Conservation (phyloP, 1,284 basidiomycete genomes). For the Cutaneotrichosporon sp. region DNA sequence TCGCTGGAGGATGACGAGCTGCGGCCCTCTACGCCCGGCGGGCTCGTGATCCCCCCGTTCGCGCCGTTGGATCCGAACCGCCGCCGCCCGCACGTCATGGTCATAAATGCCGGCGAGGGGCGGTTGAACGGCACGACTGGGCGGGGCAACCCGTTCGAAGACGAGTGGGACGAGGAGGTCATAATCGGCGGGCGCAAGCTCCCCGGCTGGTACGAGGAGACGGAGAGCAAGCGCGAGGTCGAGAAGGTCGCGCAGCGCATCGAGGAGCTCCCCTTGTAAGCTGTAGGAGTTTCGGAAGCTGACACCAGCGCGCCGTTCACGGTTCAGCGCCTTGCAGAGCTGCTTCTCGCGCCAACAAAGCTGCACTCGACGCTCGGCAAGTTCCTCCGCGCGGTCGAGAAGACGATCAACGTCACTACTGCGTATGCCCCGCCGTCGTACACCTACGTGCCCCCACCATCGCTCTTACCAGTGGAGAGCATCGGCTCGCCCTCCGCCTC, state of each 20-base stretch:
- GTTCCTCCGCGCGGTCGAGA: constrained; percentile 86
- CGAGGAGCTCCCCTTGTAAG: constrained; percentile 62
- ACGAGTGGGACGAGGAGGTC: constrained; percentile 49
- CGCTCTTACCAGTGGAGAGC: constrained; percentile 6
- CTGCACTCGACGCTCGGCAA: constrained; percentile 81
- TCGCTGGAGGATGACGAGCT: constrained; percentile 8
- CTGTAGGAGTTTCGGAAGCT: no score
- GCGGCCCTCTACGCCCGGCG: constrained; percentile 58
- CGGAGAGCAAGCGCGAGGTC: constrained; percentile 66
- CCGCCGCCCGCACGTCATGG: constrained; percentile 55
- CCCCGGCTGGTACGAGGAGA: constrained; percentile 55
- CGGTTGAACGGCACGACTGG: constrained; percentile 18
- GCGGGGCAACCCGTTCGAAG: constrained; percentile 31
- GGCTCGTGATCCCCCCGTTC: constrained; percentile 77
- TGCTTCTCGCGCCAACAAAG: constrained; percentile 68
- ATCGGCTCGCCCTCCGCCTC: not conserved
- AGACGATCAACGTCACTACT: constrained; percentile 81
- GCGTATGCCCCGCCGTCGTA: constrained; percentile 46
- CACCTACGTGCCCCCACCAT: constrained; percentile 28
- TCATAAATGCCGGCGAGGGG: not conserved
- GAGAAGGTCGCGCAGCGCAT: constrained; percentile 65
- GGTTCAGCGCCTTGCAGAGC: constrained; percentile 85
- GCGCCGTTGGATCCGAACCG: constrained; percentile 59
- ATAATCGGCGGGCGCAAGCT: constrained; percentile 60
- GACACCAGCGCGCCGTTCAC: constrained; percentile 77